Evolutionary conservation across 257 asterid genomes (phyloP).

Genomic region (Solanum sitiens): DNA sequence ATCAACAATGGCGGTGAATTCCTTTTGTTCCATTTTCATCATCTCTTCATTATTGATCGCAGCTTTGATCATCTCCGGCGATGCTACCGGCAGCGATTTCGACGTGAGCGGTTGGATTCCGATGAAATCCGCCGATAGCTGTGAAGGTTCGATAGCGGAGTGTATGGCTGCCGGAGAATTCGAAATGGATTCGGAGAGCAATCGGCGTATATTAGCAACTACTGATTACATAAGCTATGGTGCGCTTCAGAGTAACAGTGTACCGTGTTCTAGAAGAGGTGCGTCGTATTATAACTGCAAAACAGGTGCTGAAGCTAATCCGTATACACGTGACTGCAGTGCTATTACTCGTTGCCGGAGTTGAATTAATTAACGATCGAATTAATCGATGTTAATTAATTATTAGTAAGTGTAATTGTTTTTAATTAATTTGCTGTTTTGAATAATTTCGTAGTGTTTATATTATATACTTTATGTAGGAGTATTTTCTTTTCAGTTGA

Average conservation of each 20-base stretch:
- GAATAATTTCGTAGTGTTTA: background rate
- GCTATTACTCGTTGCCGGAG: conserved; percentile 80
- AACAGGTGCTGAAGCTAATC: conserved; percentile 74
- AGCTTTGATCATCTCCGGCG: background rate
- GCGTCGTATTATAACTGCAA: conserved; percentile 87
- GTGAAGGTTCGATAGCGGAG: conserved; percentile 46
- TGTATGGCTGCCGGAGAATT: conserved; percentile 56
- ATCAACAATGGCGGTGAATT: conserved; percentile 13
- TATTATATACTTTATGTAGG: background rate
- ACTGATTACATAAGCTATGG: conserved; percentile 76
- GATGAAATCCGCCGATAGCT: conserved; percentile 6
- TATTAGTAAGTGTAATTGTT: background rate
- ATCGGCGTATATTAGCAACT: conserved; percentile 58
- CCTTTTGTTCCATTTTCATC: background rate
- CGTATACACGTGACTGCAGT: conserved; percentile 65
- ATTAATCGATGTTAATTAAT: background rate
- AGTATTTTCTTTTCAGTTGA: background rate
- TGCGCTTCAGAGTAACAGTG: conserved; percentile 65
- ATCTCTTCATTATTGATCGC: background rate
- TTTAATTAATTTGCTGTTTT: background rate
- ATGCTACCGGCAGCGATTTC: background rate
- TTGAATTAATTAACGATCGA: background rate
- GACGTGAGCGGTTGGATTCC: conserved; percentile 1
- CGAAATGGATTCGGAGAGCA: conserved; percentile 49
- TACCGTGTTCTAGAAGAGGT: conserved; percentile 71